Evolutionary conservation across 2,329 filamentous ascomycete species (phyloP).

Genomic region (Colletotrichum gigasporum): DNA sequence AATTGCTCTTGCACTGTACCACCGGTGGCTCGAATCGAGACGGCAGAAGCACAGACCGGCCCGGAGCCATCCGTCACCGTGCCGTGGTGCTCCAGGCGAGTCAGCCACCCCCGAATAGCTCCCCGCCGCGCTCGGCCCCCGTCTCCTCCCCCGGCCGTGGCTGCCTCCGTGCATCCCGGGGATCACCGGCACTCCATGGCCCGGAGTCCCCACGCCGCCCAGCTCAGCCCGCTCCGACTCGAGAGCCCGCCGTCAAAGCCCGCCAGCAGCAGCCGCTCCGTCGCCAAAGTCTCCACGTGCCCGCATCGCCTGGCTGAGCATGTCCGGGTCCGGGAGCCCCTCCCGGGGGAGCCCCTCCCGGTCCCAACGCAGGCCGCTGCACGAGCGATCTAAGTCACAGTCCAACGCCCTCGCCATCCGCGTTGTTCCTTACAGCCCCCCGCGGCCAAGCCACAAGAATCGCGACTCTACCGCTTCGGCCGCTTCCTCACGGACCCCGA

Average conservation of each 20-base stretch:
- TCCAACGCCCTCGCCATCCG: conserved; percentile 55
- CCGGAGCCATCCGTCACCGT: background rate
- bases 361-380: conserved; percentile 45
- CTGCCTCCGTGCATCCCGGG: background rate
- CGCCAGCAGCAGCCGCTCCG: background rate
- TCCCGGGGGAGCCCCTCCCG: conserved; percentile 33
- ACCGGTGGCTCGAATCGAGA: background rate
- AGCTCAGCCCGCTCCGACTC: conserved; percentile 26
- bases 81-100: conserved; percentile 2
- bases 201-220: background rate
- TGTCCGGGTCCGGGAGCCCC: conserved; percentile 37
- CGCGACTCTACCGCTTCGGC: conserved; percentile 27
- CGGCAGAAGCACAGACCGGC: conserved; percentile 20
- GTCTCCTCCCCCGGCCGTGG: background rate
- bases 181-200: conserved; percentile 20
- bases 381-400: conserved; percentile 52
- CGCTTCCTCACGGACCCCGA: conserved; percentile 31
- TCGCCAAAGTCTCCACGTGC: background rate
- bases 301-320: conserved; percentile 32
- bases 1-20: background rate
- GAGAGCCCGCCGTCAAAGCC: background rate
- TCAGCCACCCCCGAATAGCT: background rate
- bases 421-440: conserved; percentile 59
- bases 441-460: conserved; percentile 41
- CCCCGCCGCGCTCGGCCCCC: background rate